Evolutionary conservation across 345 rosid genomes (phyloP), one percentile per base, ranked within the genome.

Genomic region (Populus euphratica): DNA sequence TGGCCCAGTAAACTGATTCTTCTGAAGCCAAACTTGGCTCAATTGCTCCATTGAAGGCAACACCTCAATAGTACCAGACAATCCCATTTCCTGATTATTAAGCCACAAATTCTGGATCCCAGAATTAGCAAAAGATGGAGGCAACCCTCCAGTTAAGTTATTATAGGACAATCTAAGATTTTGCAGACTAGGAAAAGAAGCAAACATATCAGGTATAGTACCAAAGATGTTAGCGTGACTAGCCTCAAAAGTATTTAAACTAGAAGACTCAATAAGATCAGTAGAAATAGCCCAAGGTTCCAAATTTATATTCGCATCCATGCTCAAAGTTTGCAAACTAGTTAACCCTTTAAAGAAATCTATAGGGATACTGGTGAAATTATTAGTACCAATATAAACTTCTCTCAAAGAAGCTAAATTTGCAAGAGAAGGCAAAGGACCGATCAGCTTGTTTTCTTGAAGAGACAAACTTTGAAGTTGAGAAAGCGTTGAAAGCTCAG

Each of bases 11-110:
- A 95, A 93, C 69, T 84, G 85, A 72, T 95, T 93, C 41, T 86
- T 86, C 0, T 95, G 93, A 12, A 95, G 85, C 97, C 94, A 93
- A 13, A 87, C 94, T 80, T 88, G 91, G 20, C 38, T 25, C 73
- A 95, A 61, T 43, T 81, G 79, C 8, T 76, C 68, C 98, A 95
- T 93, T 18, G 80, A 78, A 5, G 94, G 81, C 20, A 95, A 76
- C 43, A 94, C 91, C 1, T 87, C 79, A 27, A 93, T 79, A 17
- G 82, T 79, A 25, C 98, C 98, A 0, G 91, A 73, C 29, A 94
- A 76, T 6, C 97, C 97, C 3, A 31, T 2, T 0, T 10, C 3
- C 77, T 94, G 97, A 75, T 93, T 82, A 76, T 94, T 94, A 68
- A 93, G 64, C 94, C 94, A 91, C 20, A 95, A 73, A 76, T 73